phyloP scores from a whole-genome alignment of 1,284 basidiomycete species.

The Schizophyllum amplum region DNA sequence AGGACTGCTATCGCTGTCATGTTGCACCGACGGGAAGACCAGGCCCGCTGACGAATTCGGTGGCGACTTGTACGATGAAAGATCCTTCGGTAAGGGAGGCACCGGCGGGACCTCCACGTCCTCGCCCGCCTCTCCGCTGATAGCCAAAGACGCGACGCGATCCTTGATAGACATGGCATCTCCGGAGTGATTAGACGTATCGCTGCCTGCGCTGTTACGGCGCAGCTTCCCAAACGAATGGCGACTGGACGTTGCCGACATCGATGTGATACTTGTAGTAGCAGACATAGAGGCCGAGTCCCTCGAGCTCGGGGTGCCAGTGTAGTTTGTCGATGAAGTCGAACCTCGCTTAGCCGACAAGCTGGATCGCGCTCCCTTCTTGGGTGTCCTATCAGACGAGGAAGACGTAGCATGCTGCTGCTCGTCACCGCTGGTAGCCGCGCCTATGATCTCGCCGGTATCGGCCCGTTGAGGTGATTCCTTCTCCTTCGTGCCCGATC shows the following conservation, averaged over 20 bases:
- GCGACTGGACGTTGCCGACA: conserved; percentile 57
- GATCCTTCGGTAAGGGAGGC: conserved; percentile 90
- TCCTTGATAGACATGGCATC: conserved; percentile 58
- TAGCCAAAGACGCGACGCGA: conserved; percentile 52
- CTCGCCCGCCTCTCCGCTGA: conserved; percentile 49
- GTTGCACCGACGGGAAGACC: conserved; percentile 32
- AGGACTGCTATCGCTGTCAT: conserved; percentile 20
- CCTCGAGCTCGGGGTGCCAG: conserved; percentile 72
- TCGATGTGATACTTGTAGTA: conserved; percentile 68
- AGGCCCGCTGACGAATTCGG: conserved; percentile 44
- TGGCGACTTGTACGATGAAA: conserved; percentile 71
- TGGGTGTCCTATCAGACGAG: conserved; percentile 53
- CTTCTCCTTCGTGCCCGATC: conserved; percentile 33
- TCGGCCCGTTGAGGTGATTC: background rate
- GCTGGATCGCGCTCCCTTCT: conserved; percentile 57
- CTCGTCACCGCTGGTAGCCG: conserved; percentile 46
- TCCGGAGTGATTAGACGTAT: conserved; percentile 68
- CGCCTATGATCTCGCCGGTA: conserved; percentile 25
- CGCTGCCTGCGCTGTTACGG: conserved; percentile 81
- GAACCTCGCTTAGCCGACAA: conserved; percentile 82
- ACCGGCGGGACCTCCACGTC: conserved; percentile 82
- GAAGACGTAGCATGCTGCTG: conserved; percentile 30
- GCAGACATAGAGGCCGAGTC: conserved; percentile 76
- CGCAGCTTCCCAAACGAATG: conserved; percentile 51
- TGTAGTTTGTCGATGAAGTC: conserved; percentile 79